phyloP scores from a whole-genome alignment of 164 flowering plant genomes.

The Annona cherimola region DNA sequence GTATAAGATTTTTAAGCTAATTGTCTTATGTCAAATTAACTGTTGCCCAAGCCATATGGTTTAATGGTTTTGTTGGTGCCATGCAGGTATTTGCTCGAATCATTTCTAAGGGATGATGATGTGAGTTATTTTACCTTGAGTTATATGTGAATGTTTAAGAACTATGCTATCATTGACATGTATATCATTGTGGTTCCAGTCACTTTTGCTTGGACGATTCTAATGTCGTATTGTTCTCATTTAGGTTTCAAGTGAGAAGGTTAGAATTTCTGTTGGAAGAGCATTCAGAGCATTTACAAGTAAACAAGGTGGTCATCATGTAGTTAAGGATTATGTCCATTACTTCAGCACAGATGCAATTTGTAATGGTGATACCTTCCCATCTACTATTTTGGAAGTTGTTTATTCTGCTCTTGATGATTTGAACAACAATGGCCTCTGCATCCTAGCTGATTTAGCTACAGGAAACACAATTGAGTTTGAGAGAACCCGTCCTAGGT shows the following conservation, averaged over 20 bases:
- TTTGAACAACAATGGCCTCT: constrained; percentile 54
- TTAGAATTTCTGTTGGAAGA: constrained; percentile 38
- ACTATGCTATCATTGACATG: background rate
- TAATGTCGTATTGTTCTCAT: constrained; percentile 1
- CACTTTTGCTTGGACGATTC: background rate
- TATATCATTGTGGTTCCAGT: background rate
- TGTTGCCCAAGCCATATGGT: no score
- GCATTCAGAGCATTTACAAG: constrained; percentile 29
- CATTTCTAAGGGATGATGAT: constrained; percentile 68
- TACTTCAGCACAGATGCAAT: constrained; percentile 8
- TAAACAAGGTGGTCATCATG: constrained; percentile 16
- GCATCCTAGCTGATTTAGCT: constrained; percentile 35
- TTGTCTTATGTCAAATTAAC: background rate
- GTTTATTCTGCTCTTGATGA: constrained; percentile 37
- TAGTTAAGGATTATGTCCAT: constrained; percentile 20
- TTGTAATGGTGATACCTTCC: background rate
- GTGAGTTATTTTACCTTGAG: constrained; percentile 33
- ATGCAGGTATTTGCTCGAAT: constrained; percentile 45
- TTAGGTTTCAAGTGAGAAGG: constrained; percentile 52
- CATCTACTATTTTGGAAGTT: constrained; percentile 5
- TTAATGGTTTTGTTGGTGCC: background rate
- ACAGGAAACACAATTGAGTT: constrained; percentile 30
- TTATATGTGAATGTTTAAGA: background rate
- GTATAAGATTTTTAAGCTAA: background rate
- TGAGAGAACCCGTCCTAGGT: constrained; percentile 48